Conservation (phyloP, 192 early-diverging fungal genomes). For the Glomus cerebriforme region DNA sequence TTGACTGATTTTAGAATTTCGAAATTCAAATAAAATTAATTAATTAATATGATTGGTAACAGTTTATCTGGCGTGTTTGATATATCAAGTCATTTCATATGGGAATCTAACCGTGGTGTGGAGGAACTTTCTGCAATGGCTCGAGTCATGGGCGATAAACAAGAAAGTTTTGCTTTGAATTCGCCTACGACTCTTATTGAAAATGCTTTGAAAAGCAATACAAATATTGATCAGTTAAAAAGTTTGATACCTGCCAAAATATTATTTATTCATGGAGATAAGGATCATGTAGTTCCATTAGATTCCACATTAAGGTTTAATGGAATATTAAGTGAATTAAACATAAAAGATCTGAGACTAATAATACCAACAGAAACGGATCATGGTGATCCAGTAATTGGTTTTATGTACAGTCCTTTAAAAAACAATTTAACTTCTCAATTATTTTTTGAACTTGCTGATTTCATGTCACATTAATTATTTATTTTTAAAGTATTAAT, state of each 20-base stretch:
- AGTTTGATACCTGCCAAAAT: constrained; percentile 40
- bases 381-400: constrained; percentile 39
- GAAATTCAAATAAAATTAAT: neutral
- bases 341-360: constrained; percentile 33
- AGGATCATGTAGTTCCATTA: constrained; percentile 38
- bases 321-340: constrained; percentile 38
- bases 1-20: neutral
- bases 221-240: constrained; percentile 27
- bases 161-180: constrained; percentile 26
- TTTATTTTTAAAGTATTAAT: neutral
- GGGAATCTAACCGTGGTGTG: constrained; percentile 54
- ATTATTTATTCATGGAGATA: constrained; percentile 44
- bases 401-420: constrained; percentile 29
- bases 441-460: neutral
- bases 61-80: constrained; percentile 48
- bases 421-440: constrained; percentile 12
- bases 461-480: constrained; percentile 6
- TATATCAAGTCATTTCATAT: constrained; percentile 49
- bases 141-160: constrained; percentile 49
- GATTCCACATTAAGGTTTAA: constrained; percentile 37
- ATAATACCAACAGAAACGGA: constrained; percentile 37
- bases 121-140: constrained; percentile 60
- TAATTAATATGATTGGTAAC: neutral
- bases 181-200: constrained; percentile 38
- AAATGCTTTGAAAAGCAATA: constrained; percentile 29